Conservation (phyloP, 1,139 yeast species). For the Candida dubliniensis region DNA sequence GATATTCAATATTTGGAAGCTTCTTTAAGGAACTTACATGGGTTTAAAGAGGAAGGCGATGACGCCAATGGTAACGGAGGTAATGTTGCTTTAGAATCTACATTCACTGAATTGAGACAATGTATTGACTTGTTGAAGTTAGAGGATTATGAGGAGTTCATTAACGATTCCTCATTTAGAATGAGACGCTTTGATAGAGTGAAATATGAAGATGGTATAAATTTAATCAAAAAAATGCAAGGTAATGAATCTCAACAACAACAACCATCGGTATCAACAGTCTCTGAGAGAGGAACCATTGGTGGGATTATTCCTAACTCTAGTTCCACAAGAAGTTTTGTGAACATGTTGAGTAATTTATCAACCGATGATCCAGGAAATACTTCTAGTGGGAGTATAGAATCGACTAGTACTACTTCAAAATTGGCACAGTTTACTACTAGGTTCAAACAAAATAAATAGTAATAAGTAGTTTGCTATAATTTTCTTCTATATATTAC, state of each 20-base stretch:
- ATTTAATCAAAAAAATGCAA: slow-evolving; percentile 39
- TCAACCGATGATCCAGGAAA: slow-evolving; percentile 11
- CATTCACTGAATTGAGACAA: slow-evolving; percentile 48
- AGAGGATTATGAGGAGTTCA: slow-evolving; percentile 39
- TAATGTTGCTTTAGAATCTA: slow-evolving; percentile 43
- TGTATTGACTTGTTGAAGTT: slow-evolving; percentile 42
- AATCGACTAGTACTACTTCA: slow-evolving; percentile 33
- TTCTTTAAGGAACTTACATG: slow-evolving; percentile 36
- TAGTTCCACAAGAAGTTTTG: slow-evolving; percentile 7
- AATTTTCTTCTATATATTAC: slow-evolving; percentile 12
- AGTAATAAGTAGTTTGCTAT: slow-evolving; percentile 1
- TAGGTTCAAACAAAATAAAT: slow-evolving; percentile 23
- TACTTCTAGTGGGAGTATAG: slow-evolving; percentile 28
- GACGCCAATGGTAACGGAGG: slow-evolving; percentile 33
- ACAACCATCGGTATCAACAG: not conserved
- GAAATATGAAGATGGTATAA: slow-evolving; percentile 42
- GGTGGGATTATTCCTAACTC: slow-evolving; percentile 7
- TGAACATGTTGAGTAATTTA: slow-evolving; percentile 7
- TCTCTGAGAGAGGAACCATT: slow-evolving; percentile 3
- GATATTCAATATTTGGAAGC: slow-evolving; percentile 43
- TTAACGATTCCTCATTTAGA: slow-evolving; percentile 38
- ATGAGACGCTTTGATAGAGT: slow-evolving; percentile 45
- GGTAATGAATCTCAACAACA: slow-evolving; percentile 4
- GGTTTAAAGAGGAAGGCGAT: slow-evolving; percentile 8
- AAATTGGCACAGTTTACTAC: slow-evolving; percentile 46